Conservation (phyloP, 805 yeast species). For the Candida andamanensis region DNA sequence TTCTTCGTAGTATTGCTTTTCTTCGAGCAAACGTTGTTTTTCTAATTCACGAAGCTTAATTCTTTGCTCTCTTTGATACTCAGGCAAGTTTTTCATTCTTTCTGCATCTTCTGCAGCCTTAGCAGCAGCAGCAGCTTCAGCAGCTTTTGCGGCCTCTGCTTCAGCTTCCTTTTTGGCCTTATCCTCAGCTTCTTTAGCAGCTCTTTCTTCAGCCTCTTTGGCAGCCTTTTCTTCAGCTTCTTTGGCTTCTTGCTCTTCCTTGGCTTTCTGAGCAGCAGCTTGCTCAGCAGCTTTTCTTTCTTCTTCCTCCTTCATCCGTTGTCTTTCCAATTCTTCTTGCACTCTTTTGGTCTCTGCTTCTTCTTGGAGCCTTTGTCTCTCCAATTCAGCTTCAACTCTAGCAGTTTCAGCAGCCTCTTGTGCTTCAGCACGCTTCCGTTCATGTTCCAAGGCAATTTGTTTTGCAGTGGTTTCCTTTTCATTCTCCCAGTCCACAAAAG, state of each 20-base stretch:
- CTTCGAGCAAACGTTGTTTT: conserved; percentile 18
- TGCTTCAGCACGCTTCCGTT: conserved; percentile 36
- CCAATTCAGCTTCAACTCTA: conserved; percentile 19
- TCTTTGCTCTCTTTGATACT: conserved; percentile 22
- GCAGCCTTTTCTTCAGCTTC: conserved; percentile 12
- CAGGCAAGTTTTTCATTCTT: conserved; percentile 19
- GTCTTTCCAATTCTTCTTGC: conserved; percentile 23
- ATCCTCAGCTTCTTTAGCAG: conserved; percentile 3
- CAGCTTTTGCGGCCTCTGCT: conserved; percentile 10
- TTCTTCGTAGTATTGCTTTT: conserved; percentile 24
- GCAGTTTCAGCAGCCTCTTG: conserved; percentile 34
- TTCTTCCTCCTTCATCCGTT: not conserved
- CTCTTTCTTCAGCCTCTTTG: conserved; percentile 13
- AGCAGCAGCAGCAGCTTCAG: conserved; percentile 16
- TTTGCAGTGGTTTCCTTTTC: conserved; percentile 44
- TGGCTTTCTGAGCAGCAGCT: conserved; percentile 10
- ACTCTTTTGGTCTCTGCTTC: conserved; percentile 28
- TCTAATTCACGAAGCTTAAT: conserved; percentile 22
- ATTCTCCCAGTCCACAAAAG: conserved; percentile 38
- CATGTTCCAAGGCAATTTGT: conserved; percentile 30
- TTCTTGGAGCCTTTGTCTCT: conserved; percentile 36
- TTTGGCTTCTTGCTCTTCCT: conserved; percentile 11
- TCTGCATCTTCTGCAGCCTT: conserved; percentile 10
- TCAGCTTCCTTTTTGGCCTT: conserved; percentile 7
- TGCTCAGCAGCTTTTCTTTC: conserved; percentile 7